Conservation (phyloP, 371 early-diverging fungal genomes). For the Apophysomyces trapeziformis region DNA sequence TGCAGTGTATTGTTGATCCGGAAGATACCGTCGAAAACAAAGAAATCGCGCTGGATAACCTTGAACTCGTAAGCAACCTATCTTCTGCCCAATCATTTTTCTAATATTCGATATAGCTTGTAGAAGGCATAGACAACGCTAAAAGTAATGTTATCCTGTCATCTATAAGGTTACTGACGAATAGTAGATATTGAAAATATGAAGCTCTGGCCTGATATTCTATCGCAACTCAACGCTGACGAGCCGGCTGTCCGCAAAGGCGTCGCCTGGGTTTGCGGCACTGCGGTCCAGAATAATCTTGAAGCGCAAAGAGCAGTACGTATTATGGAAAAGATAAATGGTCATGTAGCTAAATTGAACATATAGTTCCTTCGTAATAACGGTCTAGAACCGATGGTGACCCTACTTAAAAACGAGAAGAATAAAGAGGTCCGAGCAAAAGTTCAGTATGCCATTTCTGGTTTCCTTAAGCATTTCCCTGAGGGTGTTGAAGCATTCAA, state of each 20-base stretch:
- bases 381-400: slow-evolving; percentile 64
- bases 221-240: slow-evolving; percentile 57
- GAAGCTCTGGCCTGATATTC: slow-evolving; percentile 83
- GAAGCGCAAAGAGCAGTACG: slow-evolving; percentile 79
- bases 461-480: slow-evolving; percentile 73
- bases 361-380: slow-evolving; percentile 63
- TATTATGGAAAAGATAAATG: slow-evolving; percentile 1
- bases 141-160: slow-evolving; percentile 52
- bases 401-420: slow-evolving; percentile 54
- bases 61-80: slow-evolving; percentile 74
- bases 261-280: slow-evolving; percentile 91
- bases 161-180: no score
- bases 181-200: slow-evolving; percentile 80
- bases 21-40: slow-evolving; percentile 69
- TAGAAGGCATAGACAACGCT: slow-evolving; percentile 96
- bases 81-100: neutral
- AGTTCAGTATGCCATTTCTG: slow-evolving; percentile 79
- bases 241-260: slow-evolving; percentile 71
- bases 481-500: slow-evolving; percentile 65
- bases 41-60: slow-evolving; percentile 86
- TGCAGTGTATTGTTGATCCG: slow-evolving; percentile 64
- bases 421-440: slow-evolving; percentile 70
- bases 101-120: slow-evolving; percentile 51
- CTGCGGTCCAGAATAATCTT: slow-evolving; percentile 93
- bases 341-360: slow-evolving; percentile 7